Percentiles rank a stretch among this genome's conserved stretches.
Conservation (phyloP, 2,329 filamentous ascomycete species). For the Colletotrichum sp. region DNA sequence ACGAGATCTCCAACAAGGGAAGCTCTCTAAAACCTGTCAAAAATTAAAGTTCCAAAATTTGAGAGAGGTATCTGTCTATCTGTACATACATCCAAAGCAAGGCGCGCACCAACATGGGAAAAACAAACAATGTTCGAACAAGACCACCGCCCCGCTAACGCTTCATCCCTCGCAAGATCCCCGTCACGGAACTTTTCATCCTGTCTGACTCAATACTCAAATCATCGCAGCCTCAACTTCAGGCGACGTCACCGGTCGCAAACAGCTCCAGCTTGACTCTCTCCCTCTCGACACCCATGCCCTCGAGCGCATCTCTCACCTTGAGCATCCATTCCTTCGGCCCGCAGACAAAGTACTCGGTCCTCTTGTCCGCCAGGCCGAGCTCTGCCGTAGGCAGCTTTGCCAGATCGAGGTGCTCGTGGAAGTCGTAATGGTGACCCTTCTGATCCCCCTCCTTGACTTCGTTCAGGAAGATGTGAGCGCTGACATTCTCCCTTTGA, state of each 20-base stretch:
- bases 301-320: conserved; percentile 55
- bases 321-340: conserved; percentile 73
- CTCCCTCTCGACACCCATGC: conserved; percentile 59
- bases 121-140: neutral
- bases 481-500: conserved; percentile 50
- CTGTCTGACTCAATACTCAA: neutral
- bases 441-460: conserved; percentile 46
- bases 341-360: conserved; percentile 77
- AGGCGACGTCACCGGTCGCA: conserved; percentile 54
- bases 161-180: conserved; percentile 16
- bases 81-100: neutral
- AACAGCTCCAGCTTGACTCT: conserved; percentile 73
- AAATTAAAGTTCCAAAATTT: neutral
- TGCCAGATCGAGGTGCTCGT: conserved; percentile 63
- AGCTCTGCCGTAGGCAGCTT: conserved; percentile 58
- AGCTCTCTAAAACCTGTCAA: neutral
- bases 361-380: conserved; percentile 54
- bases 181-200: neutral
- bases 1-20: neutral
- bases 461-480: conserved; percentile 63
- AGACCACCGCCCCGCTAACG: neutral
- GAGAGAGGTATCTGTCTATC: conserved; percentile 16
- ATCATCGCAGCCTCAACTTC: neutral
- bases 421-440: conserved; percentile 64
- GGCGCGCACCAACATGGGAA: neutral